Conservation (phyloP, 2,329 filamentous ascomycete species). For the Fusarium domesticum region DNA sequence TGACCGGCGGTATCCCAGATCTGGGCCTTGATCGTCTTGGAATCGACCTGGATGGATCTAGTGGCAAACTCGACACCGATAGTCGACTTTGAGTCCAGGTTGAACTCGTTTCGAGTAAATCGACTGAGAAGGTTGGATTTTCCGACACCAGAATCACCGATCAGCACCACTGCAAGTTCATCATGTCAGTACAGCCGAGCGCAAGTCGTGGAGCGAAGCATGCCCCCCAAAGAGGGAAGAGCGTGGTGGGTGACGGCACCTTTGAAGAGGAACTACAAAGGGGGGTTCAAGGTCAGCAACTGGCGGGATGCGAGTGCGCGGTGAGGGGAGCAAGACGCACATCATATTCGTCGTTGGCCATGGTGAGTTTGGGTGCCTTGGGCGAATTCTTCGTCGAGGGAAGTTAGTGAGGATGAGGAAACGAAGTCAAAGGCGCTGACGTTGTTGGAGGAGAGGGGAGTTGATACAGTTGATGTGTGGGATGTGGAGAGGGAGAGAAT, state of each 20-base stretch:
- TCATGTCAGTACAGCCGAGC: slow-evolving; percentile 31
- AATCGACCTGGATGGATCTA: slow-evolving; percentile 96
- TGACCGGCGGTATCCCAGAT: slow-evolving; percentile 99
- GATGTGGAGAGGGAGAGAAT: slow-evolving; percentile 35
- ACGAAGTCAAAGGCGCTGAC: slow-evolving; percentile 20
- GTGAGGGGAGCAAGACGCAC: slow-evolving; percentile 54
- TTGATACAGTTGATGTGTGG: slow-evolving; percentile 31
- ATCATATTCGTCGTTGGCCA: slow-evolving; percentile 99
- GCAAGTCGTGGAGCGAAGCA: slow-evolving; percentile 13
- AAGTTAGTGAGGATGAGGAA: slow-evolving; percentile 15
- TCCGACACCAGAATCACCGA: slow-evolving; percentile 98
- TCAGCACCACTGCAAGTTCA: slow-evolving; percentile 75
- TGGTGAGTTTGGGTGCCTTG: slow-evolving; percentile 48
- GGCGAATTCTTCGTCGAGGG: slow-evolving; percentile 13
- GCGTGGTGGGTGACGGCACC: slow-evolving; percentile 52
- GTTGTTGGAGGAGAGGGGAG: slow-evolving; percentile 26
- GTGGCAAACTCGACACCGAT: slow-evolving; percentile 99
- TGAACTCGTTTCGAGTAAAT: slow-evolving; percentile 99
- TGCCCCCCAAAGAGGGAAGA: slow-evolving; percentile 5
- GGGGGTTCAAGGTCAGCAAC: slow-evolving; percentile 34
- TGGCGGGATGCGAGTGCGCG: slow-evolving; percentile 22
- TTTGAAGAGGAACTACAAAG: slow-evolving; percentile 93
- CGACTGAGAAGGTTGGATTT: slow-evolving; percentile 99
- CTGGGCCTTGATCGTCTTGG: slow-evolving; percentile 99
- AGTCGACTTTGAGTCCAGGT: slow-evolving; percentile 98